A percentile compares a stretch with the other conserved stretches of the same genome.
Conservation (phyloP, 2,329 filamentous ascomycete species). For the Paracoccidioides brasiliensis region DNA sequence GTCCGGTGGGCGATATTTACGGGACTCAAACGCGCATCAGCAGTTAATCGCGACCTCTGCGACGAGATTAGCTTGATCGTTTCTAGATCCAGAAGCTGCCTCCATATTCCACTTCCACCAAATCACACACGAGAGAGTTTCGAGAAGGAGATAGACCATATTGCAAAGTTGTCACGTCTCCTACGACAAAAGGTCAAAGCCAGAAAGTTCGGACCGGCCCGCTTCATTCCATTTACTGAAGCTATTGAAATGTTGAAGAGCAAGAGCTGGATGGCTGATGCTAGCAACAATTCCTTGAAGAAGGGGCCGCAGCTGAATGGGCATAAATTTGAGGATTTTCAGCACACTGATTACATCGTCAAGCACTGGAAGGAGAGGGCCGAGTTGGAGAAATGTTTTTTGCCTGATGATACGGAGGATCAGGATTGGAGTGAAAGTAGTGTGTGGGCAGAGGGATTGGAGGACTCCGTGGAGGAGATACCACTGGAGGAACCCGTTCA, state of each 20-base stretch:
- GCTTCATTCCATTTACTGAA: not conserved
- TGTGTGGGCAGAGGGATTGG: not conserved
- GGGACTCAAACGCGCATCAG: constrained; percentile 22
- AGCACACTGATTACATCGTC: constrained; percentile 8
- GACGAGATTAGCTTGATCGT: constrained; percentile 22
- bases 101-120: not conserved
- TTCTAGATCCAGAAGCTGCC: constrained; percentile 8
- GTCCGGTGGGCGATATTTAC: constrained; percentile 30
- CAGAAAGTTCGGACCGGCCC: not conserved
- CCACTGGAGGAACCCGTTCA: not conserved
- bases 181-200: not conserved
- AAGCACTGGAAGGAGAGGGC: constrained; percentile 13
- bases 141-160: not conserved
- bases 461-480: not conserved
- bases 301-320: not conserved
- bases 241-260: not conserved
- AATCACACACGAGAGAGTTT: not conserved
- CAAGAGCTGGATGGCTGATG: not conserved
- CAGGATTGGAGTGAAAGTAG: constrained; percentile 7
- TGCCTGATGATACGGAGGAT: constrained; percentile 5
- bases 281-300: not conserved
- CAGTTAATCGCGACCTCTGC: constrained; percentile 20
- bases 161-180: not conserved
- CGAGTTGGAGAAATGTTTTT: constrained; percentile 11
- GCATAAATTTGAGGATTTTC: not conserved